Percentiles rank a stretch among this genome's conserved stretches.
These are phyloP conservation scores for Byssochlamys sp. DNA, from an alignment of 2,329 filamentous ascomycete genomes.

Conservation along the genomic window DNA sequence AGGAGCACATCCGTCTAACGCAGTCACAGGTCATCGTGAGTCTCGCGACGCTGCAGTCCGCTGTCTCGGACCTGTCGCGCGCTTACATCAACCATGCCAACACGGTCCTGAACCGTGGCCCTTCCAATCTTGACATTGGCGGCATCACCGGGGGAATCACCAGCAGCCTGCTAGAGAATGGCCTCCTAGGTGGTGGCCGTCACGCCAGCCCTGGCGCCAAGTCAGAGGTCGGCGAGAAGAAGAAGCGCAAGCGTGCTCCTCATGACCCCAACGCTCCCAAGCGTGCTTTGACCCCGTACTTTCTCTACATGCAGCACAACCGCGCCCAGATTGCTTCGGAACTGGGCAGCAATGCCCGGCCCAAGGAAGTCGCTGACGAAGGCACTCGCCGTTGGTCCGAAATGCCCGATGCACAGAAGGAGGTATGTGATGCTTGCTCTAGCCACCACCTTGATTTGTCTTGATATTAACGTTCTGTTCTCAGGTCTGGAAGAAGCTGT, in stretches of 20 bases:
- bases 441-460: neutral
- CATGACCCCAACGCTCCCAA: constrained; percentile 92
- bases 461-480: neutral
- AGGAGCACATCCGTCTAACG: constrained; percentile 16
- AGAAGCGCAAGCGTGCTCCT: constrained; percentile 79
- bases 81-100: constrained; percentile 86
- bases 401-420: constrained; percentile 65
- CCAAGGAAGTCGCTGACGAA: constrained; percentile 79
- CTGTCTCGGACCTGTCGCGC: constrained; percentile 68
- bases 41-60: constrained; percentile 66
- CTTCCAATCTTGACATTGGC: constrained; percentile 45
- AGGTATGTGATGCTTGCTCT: constrained; percentile 35
- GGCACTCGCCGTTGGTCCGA: constrained; percentile 76
- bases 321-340: constrained; percentile 73
- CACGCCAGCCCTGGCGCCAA: constrained; percentile 27
- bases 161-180: constrained; percentile 36
- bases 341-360: constrained; percentile 63
- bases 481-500: constrained; percentile 49
- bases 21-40: constrained; percentile 59
- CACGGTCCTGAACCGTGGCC: constrained; percentile 60
- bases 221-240: constrained; percentile 56
- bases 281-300: constrained; percentile 86
- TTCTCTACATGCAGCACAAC: constrained; percentile 84
- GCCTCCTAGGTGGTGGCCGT: constrained; percentile 29
- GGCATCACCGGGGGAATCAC: constrained; percentile 29